Base-by-base conservation (phyloP, 2,329 filamentous ascomycete genomes). In the Seiridium unicorne region DNA sequence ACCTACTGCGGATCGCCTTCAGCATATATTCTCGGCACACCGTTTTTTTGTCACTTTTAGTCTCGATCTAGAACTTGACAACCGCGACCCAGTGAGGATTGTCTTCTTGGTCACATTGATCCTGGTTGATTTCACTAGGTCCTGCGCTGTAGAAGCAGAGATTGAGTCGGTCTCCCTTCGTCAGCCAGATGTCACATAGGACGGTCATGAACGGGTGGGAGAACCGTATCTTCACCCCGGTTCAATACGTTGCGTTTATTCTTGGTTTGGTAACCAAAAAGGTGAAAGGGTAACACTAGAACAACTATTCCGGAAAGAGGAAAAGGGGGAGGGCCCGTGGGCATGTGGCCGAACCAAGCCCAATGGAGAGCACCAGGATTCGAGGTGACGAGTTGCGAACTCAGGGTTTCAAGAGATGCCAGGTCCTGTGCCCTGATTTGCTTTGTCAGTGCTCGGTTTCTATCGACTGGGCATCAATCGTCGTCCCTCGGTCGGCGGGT, bases 251-350 rank as follows among this genome's bases (percentile, higher is more conserved):
- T 26, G 18, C 18, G 18, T 26, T 26, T 26, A 26, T 26, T 26
- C 18, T 26, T 26, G 18, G 2, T 26, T 26, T 26, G 18, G 18
- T 26, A 26, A 26, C 18, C 18, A 26, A 26, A 26, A 26, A 1
- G 18, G 18, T 26, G 18, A 26, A 26, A 38, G 18, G 36, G 44
- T 10, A 42, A 31, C 38, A 44, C n/a, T n/a, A 34, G 44, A 44
- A 42, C 31, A 34, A 18, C 51, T 44, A 55, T 44, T 8, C 51
- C 51, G 8, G n/a, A 55, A 44, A 9, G 26, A 44, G 51, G 13
- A 11, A 55, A 55, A 55, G 40, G 51, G 49, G 51, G 51, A 35
- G 36, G 49, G 51, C 51, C 51, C 51, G 51, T 55, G 51, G 38
- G 51, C 36, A 44, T 55, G 51, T 55, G 51, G 40, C 38, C n/a